phyloP scores from a whole-genome alignment of 164 flowering plant species.

The Chimonanthus praecox region DNA sequence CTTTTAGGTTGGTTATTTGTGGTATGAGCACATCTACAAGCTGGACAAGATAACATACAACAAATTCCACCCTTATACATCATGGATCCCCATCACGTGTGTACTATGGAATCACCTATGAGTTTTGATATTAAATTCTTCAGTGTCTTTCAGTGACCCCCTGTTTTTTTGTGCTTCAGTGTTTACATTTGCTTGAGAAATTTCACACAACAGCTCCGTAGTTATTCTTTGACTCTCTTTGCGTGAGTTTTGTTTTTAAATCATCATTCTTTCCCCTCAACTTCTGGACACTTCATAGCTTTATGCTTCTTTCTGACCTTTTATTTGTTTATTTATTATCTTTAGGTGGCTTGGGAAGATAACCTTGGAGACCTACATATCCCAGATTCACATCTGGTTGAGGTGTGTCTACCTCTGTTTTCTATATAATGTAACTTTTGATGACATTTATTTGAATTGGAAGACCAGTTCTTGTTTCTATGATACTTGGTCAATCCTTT shows the following conservation, averaged over 20 bases:
- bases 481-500: neutral
- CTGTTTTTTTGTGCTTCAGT: slow-evolving; percentile 35
- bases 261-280: neutral
- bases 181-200: slow-evolving; percentile 94
- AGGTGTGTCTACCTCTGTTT: slow-evolving; percentile 44
- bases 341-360: slow-evolving; percentile 98
- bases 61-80: slow-evolving; percentile 92
- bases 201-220: slow-evolving; percentile 84
- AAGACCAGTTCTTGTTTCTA: neutral
- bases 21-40: slow-evolving; percentile 95
- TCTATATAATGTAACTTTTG: neutral
- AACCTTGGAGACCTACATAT: slow-evolving; percentile 95
- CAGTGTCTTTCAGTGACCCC: slow-evolving; percentile 1
- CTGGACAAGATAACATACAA: slow-evolving; percentile 89
- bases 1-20: slow-evolving; percentile 70
- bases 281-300: neutral
- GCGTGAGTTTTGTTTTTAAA: slow-evolving; percentile 57
- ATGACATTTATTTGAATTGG: neutral
- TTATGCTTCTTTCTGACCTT: neutral
- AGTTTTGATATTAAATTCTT: slow-evolving; percentile 5
- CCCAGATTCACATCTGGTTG: slow-evolving; percentile 98
- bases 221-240: slow-evolving; percentile 76
- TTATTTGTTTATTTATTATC: neutral
- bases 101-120: slow-evolving; percentile 22
- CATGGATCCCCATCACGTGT: slow-evolving; percentile 99